Conservation (phyloP, 257 asterid species). For the Jaltomata sinuosa region DNA sequence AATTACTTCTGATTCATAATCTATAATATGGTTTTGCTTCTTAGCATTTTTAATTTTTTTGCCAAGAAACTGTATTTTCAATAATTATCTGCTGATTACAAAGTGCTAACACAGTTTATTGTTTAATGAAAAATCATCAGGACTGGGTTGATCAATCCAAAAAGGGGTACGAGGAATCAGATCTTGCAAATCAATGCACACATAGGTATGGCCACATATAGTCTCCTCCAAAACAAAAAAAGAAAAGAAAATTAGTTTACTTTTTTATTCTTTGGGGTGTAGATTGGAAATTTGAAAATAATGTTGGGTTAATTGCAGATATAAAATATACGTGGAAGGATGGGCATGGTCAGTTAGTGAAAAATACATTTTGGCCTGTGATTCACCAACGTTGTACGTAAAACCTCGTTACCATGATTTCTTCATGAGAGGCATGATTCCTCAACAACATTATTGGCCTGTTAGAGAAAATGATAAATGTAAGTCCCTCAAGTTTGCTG, state of each 20-base stretch:
- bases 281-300: too few species aligned
- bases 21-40: too few species aligned
- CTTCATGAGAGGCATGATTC: conserved; percentile 67
- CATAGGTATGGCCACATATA: conserved; percentile 25
- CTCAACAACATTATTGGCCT: conserved; percentile 84
- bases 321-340: conserved; percentile 87
- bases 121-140: conserved; percentile 14
- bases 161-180: conserved; percentile 43
- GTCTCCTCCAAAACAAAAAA: not conserved
- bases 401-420: conserved; percentile 68
- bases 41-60: too few species aligned
- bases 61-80: too few species aligned
- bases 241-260: too few species aligned
- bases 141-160: conserved; percentile 49
- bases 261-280: not conserved
- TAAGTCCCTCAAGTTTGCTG: conserved; percentile 68
- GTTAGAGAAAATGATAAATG: conserved; percentile 54
- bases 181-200: conserved; percentile 53
- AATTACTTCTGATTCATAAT: not conserved
- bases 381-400: conserved; percentile 66
- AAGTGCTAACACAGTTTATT: not conserved
- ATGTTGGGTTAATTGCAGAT: too few species aligned
- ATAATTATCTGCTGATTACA: not conserved
- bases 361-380: conserved; percentile 74
- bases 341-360: conserved; percentile 89